These are phyloP conservation scores for Hericium alpestre DNA, from an alignment of 768 basidiomycete species.

Conservation along the genomic window DNA sequence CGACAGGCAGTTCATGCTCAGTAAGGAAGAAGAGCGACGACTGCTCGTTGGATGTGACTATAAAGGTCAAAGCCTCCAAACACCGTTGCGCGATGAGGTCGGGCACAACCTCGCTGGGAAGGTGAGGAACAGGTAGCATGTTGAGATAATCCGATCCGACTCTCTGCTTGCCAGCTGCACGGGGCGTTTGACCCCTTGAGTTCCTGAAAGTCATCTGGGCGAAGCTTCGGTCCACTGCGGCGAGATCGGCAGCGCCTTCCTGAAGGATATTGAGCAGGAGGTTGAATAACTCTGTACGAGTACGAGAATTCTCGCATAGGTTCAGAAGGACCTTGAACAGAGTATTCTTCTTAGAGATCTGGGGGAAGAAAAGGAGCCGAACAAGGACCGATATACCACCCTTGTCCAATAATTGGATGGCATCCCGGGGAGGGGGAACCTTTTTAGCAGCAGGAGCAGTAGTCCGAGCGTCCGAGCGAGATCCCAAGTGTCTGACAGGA, in stretches of 20 bases:
- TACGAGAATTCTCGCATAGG: constrained; percentile 89
- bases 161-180: constrained; percentile 61
- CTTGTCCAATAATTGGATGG: constrained; percentile 89
- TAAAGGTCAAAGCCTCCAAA: constrained; percentile 80
- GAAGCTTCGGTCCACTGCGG: constrained; percentile 88
- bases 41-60: constrained; percentile 75
- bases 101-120: constrained; percentile 74
- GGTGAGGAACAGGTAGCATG: constrained; percentile 37
- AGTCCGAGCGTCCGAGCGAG: not conserved
- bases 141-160: constrained; percentile 40
- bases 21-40: constrained; percentile 91
- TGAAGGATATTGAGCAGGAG: constrained; percentile 88
- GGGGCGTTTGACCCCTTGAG: constrained; percentile 39
- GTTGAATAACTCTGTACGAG: constrained; percentile 87
- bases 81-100: constrained; percentile 91
- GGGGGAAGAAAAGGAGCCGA: constrained; percentile 92
- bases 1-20: constrained; percentile 84
- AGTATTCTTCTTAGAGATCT: constrained; percentile 73
- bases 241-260: constrained; percentile 88
- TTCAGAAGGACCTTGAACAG: constrained; percentile 88
- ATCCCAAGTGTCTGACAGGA: not conserved
- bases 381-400: constrained; percentile 80
- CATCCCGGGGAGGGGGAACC: constrained; percentile 57
- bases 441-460: constrained; percentile 32
- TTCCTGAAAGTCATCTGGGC: constrained; percentile 76